Evolutionary conservation across 352 stramenopile species (phyloP), one percentile per base, ranked within the genome.

Genomic region (Phytophthora megakarya): DNA sequence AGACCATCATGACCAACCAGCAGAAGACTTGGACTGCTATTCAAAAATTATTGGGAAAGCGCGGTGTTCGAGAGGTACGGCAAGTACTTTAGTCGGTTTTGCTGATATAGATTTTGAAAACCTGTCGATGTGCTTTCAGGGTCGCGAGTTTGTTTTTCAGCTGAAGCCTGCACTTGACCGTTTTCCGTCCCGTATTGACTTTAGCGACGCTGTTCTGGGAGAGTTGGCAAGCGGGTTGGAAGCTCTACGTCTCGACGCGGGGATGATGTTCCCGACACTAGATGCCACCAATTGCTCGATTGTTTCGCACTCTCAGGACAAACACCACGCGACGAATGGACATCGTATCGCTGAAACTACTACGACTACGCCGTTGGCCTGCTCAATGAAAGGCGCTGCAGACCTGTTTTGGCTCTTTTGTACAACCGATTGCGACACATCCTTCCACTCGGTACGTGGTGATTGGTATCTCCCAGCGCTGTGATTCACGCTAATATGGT

Each of bases 371-470:
- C 62, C 55, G 4, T 45, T 70, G 26, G 21, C 19, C 5, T 70
- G 54, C 33, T 30, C 54, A 18, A 52, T 70, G 10, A 35, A 61
- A 48, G 25, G 53, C 18, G 55, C 62, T 3, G 54, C 8, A 5
- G 30, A 58, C 5, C 47, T 70, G 18, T 21, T 61, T 18, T 70
- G 62, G 62, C 26, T 9, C 16, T 52, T 61, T 22, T 38, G 61
- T 13, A 65, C 32, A 39, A 40, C 19, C 21, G 51, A 58, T 44
- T 12, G 19, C 16, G 62, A 61, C 25, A 58, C 52, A 12, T 46
- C 47, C 18, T 61, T 61, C 21, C 22, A 42, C 30, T 70, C 59
- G 18, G 54, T 70, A 40, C 32, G 62, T 65, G 32, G 23, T n/a
- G n/a, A n/a, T 39, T 45, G 5, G 55, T 22, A 32, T 48, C 15